Base-by-base conservation (phyloP, 2,329 filamentous ascomycete genomes). In the Hymenotorrendiella dingleyae region DNA sequence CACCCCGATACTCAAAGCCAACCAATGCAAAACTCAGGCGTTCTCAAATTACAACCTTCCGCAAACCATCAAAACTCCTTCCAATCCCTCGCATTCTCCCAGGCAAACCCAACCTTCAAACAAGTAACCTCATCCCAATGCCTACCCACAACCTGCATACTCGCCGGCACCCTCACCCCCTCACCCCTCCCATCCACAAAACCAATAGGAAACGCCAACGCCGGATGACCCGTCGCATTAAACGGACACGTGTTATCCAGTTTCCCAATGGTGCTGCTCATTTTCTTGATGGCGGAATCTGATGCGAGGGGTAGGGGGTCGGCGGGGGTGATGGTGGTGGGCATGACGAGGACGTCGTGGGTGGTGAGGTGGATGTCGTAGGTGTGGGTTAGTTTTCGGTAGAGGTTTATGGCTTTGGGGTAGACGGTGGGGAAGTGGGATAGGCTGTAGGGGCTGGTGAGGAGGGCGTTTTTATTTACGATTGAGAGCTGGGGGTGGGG, bases 191-290 rank as follows among this genome's bases (percentile, higher is more conserved):
- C 59, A 6, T 41, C 35, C 7, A 53, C 43, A 50, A 70, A 67
- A 0, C 74, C 74, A 24, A 73, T 62, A 0, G 74, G 74, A 34
- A 78, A 59, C 0, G 69, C 66, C 48, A 79, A 54, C 0, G 73
- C 76, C 0, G 76, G 74, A 48, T 78, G 74, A 0, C 75, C 75
- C 0, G 73, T 78, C 2, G 72, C 65, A 50, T 79, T 74, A 57
- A 79, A 79, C 3, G 70, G 65, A 8, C 71, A 70, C 4, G 76
- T 80, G 49, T 80, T 80, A 12, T 64, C 67, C 0, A 71, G 76
- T 45, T 76, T 54, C 0, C 76, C 76, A 24, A 78, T 70, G 23
- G 70, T 72, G 9, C 70, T 69, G 39, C 65, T 64, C 35, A 75
- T 71, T 14, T 68, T 70, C 34, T 68, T 36, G 8, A 64, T 12